Conservation (phyloP, 192 early-diverging fungal species). For the Coemansia sp. region DNA sequence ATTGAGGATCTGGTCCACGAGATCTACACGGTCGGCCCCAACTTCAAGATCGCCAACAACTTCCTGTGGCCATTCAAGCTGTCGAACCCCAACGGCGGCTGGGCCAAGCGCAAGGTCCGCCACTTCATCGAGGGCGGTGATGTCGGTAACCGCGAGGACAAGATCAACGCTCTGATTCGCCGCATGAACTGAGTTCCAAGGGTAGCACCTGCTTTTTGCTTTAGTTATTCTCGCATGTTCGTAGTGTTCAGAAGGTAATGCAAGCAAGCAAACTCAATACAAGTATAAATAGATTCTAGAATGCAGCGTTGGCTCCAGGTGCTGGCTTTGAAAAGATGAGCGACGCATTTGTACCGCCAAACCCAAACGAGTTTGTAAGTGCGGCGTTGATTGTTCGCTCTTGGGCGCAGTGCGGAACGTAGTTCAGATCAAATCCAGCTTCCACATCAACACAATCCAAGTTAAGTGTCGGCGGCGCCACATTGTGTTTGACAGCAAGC, state of each 20-base stretch:
- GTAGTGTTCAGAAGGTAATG: not conserved
- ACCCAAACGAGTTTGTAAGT: constrained; percentile 77
- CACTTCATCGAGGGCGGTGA: constrained; percentile 99
- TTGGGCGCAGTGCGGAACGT: constrained; percentile 73
- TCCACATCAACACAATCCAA: constrained; percentile 54
- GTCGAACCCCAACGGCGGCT: constrained; percentile 97
- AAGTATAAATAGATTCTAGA: not conserved
- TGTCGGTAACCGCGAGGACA: constrained; percentile 93
- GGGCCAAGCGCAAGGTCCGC: constrained; percentile 85
- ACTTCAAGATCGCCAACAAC: constrained; percentile 97
- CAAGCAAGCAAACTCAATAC: not conserved
- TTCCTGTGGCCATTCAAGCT: constrained; percentile 99
- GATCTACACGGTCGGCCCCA: constrained; percentile 95
- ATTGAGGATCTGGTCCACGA: constrained; percentile 98
- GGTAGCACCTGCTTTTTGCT: not conserved
- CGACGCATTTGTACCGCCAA: constrained; percentile 80
- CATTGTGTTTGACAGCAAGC: constrained; percentile 66
- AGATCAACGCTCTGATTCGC: constrained; percentile 95
- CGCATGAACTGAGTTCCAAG: constrained; percentile 83
- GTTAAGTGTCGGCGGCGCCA: constrained; percentile 85
- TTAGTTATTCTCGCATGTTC: not conserved
- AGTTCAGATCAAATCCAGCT: constrained; percentile 75
- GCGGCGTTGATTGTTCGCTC: constrained; percentile 63
- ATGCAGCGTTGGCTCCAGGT: not conserved
- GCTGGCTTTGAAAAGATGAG: constrained; percentile 59